These are phyloP conservation scores for Colletotrichum lindemuthianum DNA, from an alignment of 2,329 filamentous ascomycete species.

Conservation along the genomic window DNA sequence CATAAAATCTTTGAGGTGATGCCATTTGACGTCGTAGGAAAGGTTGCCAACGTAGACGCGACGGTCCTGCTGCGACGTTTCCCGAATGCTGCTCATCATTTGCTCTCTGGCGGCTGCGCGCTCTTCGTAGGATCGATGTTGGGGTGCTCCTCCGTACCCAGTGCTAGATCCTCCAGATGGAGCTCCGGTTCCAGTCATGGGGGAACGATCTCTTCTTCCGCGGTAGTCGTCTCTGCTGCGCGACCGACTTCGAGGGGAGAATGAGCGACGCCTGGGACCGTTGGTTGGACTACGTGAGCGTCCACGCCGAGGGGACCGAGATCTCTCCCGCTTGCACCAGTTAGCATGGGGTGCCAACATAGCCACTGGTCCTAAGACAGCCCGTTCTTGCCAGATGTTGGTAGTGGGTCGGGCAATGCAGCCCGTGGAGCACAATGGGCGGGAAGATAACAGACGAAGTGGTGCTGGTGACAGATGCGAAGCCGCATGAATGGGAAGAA, in stretches of 20 bases:
- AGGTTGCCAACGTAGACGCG: conserved; percentile 99
- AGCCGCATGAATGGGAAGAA: too few relatives aligned
- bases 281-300: conserved; percentile 86
- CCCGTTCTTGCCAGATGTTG: too few relatives aligned
- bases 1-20: conserved; percentile 99
- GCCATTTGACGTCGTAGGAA: conserved; percentile 99
- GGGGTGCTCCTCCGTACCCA: conserved; percentile 68
- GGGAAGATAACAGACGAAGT: too few relatives aligned
- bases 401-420: too few relatives aligned
- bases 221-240: conserved; percentile 82
- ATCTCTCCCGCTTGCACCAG: conserved; percentile 78
- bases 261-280: conserved; percentile 76
- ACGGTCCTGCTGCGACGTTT: conserved; percentile 97
- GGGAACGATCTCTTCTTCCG: conserved; percentile 79
- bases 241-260: conserved; percentile 82
- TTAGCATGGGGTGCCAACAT: conserved; percentile 29
- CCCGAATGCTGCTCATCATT: conserved; percentile 95
- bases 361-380: conserved; percentile 24
- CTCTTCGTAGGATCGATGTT: conserved; percentile 84
- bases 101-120: conserved; percentile 85
- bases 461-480: too few relatives aligned
- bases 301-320: conserved; percentile 79
- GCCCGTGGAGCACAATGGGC: too few relatives aligned
- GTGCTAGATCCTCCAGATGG: conserved; percentile 75
- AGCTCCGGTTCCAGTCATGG: conserved; percentile 81